Evolutionary conservation across 139 green algal genomes (phyloP), one percentile per base, ranked within the genome.

Genomic region (Ostreobium quekettii): DNA sequence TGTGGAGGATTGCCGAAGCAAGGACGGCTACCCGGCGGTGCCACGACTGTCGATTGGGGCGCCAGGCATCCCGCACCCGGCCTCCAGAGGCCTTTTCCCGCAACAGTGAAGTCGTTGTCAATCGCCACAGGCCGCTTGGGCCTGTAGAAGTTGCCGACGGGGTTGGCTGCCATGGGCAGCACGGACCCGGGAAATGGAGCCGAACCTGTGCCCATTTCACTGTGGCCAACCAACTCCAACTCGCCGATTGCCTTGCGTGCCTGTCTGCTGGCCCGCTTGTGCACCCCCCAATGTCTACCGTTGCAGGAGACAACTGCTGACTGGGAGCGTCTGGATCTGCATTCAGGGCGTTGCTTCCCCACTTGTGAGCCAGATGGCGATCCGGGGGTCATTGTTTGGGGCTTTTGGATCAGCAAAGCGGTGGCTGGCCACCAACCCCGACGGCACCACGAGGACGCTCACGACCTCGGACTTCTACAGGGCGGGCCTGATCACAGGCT

Each of bases 281-380:
- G 11, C 11, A 69, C 11, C 11, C 61, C 11, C 26, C n/a, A 71
- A 69, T 70, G 11, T 22, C 29, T 57, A 0, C 37, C 24, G 42
- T 19, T 53, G 42, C 29, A 28, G 15, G n/a, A n/a, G n/a, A n/a
- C n/a, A n/a, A n/a, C n/a, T n/a, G n/a, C n/a, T n/a, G n/a, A n/a
- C n/a, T n/a, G n/a, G n/a, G n/a, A n/a, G n/a, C n/a, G 31, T 4
- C 28, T n/a, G n/a, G n/a, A n/a, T n/a, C n/a, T n/a, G n/a, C n/a
- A n/a, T 75, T 39, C 76, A 93, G 86, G 92, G 92, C 36, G 89
- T 97, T 19, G 77, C 80, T 2, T 96, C 92, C 0, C 92, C 92
- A 1, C 73, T 97, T 35, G 89, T 84, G 48, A 89, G 92, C 5
- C 90, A 97, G 73, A 96, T 97, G 86, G 84, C 96, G 37, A 96